Conservation (phyloP, 805 yeast species). For the Candida xyloterini region DNA sequence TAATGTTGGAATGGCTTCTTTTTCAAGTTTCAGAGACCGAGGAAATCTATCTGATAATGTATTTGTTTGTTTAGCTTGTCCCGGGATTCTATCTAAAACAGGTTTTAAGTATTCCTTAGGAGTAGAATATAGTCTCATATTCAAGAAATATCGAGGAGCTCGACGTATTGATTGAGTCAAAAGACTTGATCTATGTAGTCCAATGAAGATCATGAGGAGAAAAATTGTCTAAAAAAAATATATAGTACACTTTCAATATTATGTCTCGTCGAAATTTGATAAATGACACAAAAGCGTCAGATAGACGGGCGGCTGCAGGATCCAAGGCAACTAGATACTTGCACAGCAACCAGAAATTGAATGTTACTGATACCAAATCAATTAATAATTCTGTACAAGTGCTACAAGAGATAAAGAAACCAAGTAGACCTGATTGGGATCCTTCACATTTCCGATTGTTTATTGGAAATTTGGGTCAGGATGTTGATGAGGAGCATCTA, state of each 20-base stretch:
- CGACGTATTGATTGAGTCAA: neutral
- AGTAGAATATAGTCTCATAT: neutral
- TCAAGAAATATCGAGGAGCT: neutral
- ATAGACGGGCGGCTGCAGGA: constrained; percentile 53
- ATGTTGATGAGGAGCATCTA: constrained; percentile 59
- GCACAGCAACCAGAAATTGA: constrained; percentile 30
- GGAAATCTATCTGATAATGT: constrained; percentile 60
- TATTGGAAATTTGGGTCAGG: constrained; percentile 71
- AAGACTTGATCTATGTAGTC: neutral
- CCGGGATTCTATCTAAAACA: constrained; percentile 50
- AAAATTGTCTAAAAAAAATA: neutral
- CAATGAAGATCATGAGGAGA: constrained; percentile 3
- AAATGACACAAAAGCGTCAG: constrained; percentile 41
- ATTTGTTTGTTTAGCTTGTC: constrained; percentile 45
- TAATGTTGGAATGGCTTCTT: constrained; percentile 61
- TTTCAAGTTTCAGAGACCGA: constrained; percentile 54
- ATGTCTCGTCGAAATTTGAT: constrained; percentile 9
- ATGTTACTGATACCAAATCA: constrained; percentile 13
- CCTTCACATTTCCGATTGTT: constrained; percentile 68
- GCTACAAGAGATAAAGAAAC: constrained; percentile 17
- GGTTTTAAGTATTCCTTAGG: constrained; percentile 26
- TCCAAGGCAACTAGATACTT: constrained; percentile 45
- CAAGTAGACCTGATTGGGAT: constrained; percentile 53
- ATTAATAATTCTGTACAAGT: constrained; percentile 18
- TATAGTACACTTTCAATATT: too few relatives aligned